Evolutionary conservation across 129 eudicot species (phyloP).

Genomic region (Centaurea solstitialis): DNA sequence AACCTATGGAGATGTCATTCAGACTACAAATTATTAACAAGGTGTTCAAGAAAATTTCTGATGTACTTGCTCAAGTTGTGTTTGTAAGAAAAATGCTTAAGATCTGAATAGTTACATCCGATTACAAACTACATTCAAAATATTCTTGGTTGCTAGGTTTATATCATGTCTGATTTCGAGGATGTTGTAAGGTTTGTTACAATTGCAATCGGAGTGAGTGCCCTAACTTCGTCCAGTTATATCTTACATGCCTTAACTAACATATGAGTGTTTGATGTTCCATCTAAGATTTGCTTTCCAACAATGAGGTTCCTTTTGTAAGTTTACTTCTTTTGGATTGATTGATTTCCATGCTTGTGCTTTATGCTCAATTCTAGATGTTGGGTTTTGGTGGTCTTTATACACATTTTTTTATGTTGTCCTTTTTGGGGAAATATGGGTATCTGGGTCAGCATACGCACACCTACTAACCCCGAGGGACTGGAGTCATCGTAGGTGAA

Average conservation of each 20-base stretch:
- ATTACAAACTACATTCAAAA: conserved; percentile 33
- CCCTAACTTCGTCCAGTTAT: no score
- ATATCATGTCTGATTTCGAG: conserved; percentile 68
- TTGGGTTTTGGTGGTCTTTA: no score
- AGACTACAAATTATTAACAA: conserved; percentile 78
- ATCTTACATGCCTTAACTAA: no score
- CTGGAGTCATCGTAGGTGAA: no score
- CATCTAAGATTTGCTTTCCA: background rate
- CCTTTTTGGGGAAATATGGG: no score
- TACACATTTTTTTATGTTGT: background rate
- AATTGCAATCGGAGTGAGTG: conserved; percentile 44
- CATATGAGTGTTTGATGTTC: no score
- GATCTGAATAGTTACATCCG: no score
- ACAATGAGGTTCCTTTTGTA: background rate
- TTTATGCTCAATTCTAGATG: background rate
- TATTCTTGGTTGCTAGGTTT: conserved; percentile 53
- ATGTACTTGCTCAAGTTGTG: conserved; percentile 36
- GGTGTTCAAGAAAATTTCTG: conserved; percentile 36
- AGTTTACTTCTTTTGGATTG: background rate
- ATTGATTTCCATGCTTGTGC: background rate
- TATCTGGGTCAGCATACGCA: no score
- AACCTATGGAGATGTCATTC: conserved; percentile 23
- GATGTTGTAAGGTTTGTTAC: conserved; percentile 62
- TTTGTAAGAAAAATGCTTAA: conserved; percentile 53
- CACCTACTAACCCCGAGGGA: no score